Percentiles rank a stretch among this genome's conserved stretches.
phyloP scores from a whole-genome alignment of 441 rosid species.

The Croton setiger region DNA sequence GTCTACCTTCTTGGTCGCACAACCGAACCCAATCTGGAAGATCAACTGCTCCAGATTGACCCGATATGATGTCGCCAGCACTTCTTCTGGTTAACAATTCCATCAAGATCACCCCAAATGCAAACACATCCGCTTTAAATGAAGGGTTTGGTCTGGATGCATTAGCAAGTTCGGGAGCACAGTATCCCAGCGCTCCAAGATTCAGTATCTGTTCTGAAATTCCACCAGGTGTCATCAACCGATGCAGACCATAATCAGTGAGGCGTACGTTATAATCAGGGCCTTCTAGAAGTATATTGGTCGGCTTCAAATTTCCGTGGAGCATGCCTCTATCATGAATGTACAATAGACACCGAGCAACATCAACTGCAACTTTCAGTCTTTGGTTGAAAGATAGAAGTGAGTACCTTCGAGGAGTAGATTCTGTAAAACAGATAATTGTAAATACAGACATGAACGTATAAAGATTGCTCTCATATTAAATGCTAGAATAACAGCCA shows the following conservation, averaged over 20 bases:
- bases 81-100: conserved; percentile 84
- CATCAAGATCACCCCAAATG: conserved; percentile 91
- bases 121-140: conserved; percentile 74
- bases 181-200: conserved; percentile 89
- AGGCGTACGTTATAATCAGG: conserved; percentile 47
- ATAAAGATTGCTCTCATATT: conserved; percentile 2
- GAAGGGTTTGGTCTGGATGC: conserved; percentile 67
- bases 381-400: conserved; percentile 70
- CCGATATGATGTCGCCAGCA: conserved; percentile 93
- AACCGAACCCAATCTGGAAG: conserved; percentile 84
- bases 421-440: conserved; percentile 48
- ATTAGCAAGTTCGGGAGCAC: conserved; percentile 75
- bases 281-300: conserved; percentile 67
- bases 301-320: conserved; percentile 91
- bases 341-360: conserved; percentile 64
- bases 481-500: background rate
- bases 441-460: conserved; percentile 10
- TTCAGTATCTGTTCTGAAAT: conserved; percentile 81
- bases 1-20: conserved; percentile 84
- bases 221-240: conserved; percentile 81
- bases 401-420: conserved; percentile 87
- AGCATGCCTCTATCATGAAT: conserved; percentile 80
- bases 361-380: conserved; percentile 74
- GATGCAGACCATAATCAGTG: conserved; percentile 80
- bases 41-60: conserved; percentile 92